These are phyloP conservation scores for Neurospora africana DNA, from an alignment of 495 filamentous ascomycete genomes.

Conservation along the genomic window DNA sequence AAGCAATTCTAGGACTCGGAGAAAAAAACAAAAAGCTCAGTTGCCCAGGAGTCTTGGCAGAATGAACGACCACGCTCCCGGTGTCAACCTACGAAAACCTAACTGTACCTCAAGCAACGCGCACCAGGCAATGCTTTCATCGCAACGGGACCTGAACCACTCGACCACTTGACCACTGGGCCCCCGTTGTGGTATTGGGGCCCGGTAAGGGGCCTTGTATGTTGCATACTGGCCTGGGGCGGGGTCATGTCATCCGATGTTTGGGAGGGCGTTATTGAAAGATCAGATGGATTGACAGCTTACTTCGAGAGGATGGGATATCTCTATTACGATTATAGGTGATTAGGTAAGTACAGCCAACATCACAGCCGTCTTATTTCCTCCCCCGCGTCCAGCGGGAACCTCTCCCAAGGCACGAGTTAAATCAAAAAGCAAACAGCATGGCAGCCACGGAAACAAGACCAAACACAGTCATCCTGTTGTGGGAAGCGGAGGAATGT, in stretches of 20 bases:
- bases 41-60: neutral
- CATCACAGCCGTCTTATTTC: neutral
- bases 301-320: neutral
- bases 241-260: neutral
- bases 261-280: neutral
- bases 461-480: neutral
- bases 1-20: neutral
- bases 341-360: neutral
- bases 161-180: neutral
- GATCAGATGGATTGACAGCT: neutral
- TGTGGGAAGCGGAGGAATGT: neutral
- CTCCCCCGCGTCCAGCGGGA: neutral
- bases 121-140: neutral
- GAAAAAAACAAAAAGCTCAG: neutral
- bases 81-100: neutral
- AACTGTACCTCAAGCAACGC: neutral
- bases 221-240: neutral
- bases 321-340: neutral
- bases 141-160: neutral
- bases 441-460: neutral
- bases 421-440: neutral
- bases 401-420: neutral
- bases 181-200: neutral
- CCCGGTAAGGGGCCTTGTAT: neutral
- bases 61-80: neutral